Base-by-base conservation (phyloP, 2,329 filamentous ascomycete genomes). In the Colletotrichum costaricense region DNA sequence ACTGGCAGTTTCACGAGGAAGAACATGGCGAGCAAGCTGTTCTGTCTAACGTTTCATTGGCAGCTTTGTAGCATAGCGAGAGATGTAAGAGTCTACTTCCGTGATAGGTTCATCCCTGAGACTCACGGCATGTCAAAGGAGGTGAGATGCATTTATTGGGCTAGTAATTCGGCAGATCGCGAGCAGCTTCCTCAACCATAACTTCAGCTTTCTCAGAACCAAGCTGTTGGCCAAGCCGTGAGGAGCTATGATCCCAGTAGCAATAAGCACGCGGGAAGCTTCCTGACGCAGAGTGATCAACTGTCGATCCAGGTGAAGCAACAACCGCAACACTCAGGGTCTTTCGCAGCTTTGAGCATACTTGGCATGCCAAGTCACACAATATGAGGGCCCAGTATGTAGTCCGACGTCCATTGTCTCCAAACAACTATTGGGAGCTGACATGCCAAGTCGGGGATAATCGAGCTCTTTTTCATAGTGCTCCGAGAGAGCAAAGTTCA, bases 291-390 rank as follows among this genome's bases (percentile, higher is more conserved):
- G 24, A n/a, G 33, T 33, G 30, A 54, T 69, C 54, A 33, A 38
- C 58, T 16, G 54, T 38, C 28, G 30, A 42, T 56, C 35, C 22
- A 6, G 22, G n/a, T 16, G 57, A 68, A 22, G 57, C 58, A 52
- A 38, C 19, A 38, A 19, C 22, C 26, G 52, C 58, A 55, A 56
- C 12, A 69, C 28, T 19, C 52, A 16, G 19, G 22, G 9, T 28
- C 4, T 16, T 16, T 14, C 54, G 57, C 33, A 38, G 33, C 49
- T 38, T n/a, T 55, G 3, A 22, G 12, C 19, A 19, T n/a, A 14
- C 58, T 69, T 72, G 58, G 49, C 58, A 49, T 12, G 28, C 49
- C 64, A 26, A 62, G n/a, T 4, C 19, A 11, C 24, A 42, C 54
- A 30, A 38, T 38, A 42, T 33, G 30, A 35, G 24, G 22, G n/a